Evolutionary conservation across 1,139 yeast species (phyloP).

Genomic region (Kodamaea fungicola): DNA sequence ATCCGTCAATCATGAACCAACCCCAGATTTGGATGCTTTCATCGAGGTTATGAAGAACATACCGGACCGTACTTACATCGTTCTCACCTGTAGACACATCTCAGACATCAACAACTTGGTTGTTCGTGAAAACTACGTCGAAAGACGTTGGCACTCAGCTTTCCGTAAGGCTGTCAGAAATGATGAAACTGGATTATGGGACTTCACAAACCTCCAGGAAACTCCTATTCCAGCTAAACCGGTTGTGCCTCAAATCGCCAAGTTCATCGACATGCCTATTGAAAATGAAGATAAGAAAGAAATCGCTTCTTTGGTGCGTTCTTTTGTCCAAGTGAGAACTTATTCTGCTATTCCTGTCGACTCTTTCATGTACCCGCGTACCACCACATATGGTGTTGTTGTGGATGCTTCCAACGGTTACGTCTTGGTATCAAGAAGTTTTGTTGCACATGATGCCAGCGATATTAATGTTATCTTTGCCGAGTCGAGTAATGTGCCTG

Average conservation of each 20-base stretch:
- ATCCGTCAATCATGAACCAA: slow-evolving; percentile 70
- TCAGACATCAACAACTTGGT: slow-evolving; percentile 76
- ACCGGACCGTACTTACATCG: slow-evolving; percentile 73
- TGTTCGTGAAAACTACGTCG: slow-evolving; percentile 62
- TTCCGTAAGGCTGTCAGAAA: slow-evolving; percentile 75
- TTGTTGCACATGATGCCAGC: slow-evolving; percentile 82
- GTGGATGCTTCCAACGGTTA: slow-evolving; percentile 78
- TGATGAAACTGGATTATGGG: slow-evolving; percentile 86
- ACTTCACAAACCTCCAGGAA: slow-evolving; percentile 65
- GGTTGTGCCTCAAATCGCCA: slow-evolving; percentile 55
- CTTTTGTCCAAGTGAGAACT: slow-evolving; percentile 67
- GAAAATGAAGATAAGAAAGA: slow-evolving; percentile 44
- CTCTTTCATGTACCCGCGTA: slow-evolving; percentile 61
- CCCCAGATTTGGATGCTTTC: slow-evolving; percentile 70
- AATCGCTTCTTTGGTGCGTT: slow-evolving; percentile 48
- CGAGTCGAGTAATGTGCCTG: slow-evolving; percentile 80
- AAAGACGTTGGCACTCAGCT: slow-evolving; percentile 80
- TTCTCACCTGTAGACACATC: slow-evolving; percentile 72
- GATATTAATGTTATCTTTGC: slow-evolving; percentile 80
- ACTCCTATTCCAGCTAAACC: slow-evolving; percentile 52
- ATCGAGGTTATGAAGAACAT: slow-evolving; percentile 72
- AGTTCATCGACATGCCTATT: slow-evolving; percentile 66
- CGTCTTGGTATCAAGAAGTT: slow-evolving; percentile 72
- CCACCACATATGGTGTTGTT: slow-evolving; percentile 72
- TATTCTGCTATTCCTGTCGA: slow-evolving; percentile 69